These are phyloP conservation scores for Vishniacozyma victoriae DNA, from an alignment of 768 basidiomycete genomes.

Conservation along the genomic window DNA sequence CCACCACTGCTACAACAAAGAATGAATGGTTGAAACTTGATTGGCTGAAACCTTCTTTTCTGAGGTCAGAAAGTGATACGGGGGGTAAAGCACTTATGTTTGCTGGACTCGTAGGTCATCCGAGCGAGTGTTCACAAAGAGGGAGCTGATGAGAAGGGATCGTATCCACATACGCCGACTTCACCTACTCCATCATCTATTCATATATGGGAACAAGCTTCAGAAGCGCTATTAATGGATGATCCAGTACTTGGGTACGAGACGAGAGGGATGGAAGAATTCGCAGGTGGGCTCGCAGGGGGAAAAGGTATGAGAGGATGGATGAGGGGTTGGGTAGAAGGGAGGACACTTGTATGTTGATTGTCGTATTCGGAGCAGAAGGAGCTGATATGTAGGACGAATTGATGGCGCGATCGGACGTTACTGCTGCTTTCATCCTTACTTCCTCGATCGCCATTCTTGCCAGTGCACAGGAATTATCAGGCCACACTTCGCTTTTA, in stretches of 20 bases:
- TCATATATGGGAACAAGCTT: constrained; percentile 39
- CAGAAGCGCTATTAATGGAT: constrained; percentile 35
- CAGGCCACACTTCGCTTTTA: constrained; percentile 8
- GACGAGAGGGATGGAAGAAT: constrained; percentile 34
- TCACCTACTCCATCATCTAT: constrained; percentile 36
- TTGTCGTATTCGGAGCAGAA: neutral
- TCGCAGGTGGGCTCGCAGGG: constrained; percentile 15
- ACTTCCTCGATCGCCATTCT: constrained; percentile 41
- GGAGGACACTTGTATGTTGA: constrained; percentile 30
- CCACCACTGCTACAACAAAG: constrained; percentile 18
- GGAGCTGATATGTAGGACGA: constrained; percentile 25
- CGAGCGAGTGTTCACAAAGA: neutral
- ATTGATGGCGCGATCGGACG: constrained; percentile 37
- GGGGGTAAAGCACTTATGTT: constrained; percentile 34
- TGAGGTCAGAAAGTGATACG: too few species aligned
- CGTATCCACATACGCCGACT: constrained; percentile 42
- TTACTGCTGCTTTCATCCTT: constrained; percentile 43
- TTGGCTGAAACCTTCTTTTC: too few species aligned
- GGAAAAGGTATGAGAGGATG: constrained; percentile 22
- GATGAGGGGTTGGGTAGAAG: constrained; percentile 43
- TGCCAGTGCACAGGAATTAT: constrained; percentile 36
- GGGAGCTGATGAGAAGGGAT: constrained; percentile 24
- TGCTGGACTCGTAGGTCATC: constrained; percentile 37
- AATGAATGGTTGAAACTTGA: too few species aligned
- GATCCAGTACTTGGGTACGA: constrained; percentile 36